Conservation (phyloP, 2,329 filamentous ascomycete genomes). For the Diplodia intermedia region DNA sequence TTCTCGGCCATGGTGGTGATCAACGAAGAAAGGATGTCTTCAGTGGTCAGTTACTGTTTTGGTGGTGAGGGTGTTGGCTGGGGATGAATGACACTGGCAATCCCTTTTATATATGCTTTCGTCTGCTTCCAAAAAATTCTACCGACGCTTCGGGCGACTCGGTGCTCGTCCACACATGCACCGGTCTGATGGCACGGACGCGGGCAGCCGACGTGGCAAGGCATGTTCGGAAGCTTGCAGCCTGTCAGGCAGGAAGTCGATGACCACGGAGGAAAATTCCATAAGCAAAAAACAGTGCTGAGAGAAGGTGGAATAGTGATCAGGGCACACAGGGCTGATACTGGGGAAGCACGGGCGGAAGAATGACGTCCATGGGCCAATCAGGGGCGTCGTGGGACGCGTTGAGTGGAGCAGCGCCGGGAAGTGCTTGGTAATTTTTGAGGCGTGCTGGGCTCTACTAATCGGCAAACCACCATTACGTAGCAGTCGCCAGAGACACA, state of each 20-base stretch:
- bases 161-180: not conserved
- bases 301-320: not conserved
- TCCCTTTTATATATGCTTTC: not conserved
- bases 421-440: not conserved
- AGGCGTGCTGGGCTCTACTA: not conserved
- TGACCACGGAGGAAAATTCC: not conserved
- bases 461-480: constrained; percentile 1
- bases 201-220: not conserved
- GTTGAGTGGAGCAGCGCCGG: not conserved
- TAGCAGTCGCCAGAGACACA: not conserved
- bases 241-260: not conserved
- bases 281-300: not conserved
- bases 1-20: constrained; percentile 30
- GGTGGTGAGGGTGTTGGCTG: not conserved
- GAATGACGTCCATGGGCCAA: not conserved
- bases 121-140: not conserved
- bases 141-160: not conserved
- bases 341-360: not conserved
- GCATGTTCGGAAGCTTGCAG: not conserved
- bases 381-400: not conserved
- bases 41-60: not conserved
- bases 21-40: not conserved
- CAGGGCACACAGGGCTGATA: not conserved
- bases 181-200: not conserved
- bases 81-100: not conserved